phyloP scores from a whole-genome alignment of 1,284 basidiomycete genomes.

The Fomitiporia mediterranea region DNA sequence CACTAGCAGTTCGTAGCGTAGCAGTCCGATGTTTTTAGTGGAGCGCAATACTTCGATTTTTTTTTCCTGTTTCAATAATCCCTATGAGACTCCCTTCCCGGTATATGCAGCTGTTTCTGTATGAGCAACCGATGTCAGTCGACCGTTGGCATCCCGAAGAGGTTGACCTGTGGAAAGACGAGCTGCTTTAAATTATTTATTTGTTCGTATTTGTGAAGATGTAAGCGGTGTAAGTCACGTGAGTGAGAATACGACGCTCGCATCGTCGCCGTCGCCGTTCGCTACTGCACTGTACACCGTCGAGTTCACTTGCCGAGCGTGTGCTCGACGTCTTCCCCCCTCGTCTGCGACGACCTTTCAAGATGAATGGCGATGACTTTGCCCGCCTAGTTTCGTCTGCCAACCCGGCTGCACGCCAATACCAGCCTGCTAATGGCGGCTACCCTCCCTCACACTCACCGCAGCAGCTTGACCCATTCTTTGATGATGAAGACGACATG shows the following conservation, averaged over 20 bases:
- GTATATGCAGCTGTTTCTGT: too few species aligned
- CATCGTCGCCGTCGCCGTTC: slow-evolving; percentile 7
- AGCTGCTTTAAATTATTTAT: not conserved
- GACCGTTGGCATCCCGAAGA: too few species aligned
- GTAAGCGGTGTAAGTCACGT: slow-evolving; percentile 1
- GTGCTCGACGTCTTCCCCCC: not conserved
- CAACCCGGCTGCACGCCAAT: slow-evolving; percentile 61
- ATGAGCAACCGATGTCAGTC: too few species aligned
- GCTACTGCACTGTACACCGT: not conserved
- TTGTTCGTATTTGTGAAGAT: not conserved
- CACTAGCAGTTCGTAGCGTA: too few species aligned
- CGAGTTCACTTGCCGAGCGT: too few species aligned
- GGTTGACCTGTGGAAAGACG: too few species aligned
- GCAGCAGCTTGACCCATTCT: slow-evolving; percentile 70
- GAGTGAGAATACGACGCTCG: not conserved
- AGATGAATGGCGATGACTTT: slow-evolving; percentile 66
- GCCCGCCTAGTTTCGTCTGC: slow-evolving; percentile 64
- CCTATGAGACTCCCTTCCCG: too few species aligned
- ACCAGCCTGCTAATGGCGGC: slow-evolving; percentile 47
- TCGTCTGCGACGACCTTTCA: slow-evolving; percentile 15
- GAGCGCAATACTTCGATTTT: too few species aligned
- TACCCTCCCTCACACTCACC: slow-evolving; percentile 49
- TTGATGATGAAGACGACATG: slow-evolving; percentile 70
- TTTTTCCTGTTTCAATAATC: too few species aligned
- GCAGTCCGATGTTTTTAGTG: too few species aligned